Evolutionary conservation across 1,139 yeast species (phyloP).

Genomic region (Saccharomycopsis phalli): DNA sequence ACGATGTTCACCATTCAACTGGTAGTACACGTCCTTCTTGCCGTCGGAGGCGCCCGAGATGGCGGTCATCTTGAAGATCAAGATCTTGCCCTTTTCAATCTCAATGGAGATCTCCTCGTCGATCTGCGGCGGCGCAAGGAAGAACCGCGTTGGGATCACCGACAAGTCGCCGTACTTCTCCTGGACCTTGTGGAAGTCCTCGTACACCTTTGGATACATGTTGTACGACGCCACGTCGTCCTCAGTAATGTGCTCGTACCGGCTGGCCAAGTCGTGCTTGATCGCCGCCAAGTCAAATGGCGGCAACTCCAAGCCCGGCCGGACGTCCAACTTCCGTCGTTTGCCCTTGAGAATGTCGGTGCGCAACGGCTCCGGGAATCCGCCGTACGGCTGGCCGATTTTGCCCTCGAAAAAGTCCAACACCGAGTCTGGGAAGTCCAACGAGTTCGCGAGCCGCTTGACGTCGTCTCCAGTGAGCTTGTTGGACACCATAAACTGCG

Average conservation of each 20-base stretch:
- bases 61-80: slow-evolving; percentile 86
- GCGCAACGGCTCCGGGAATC: slow-evolving; percentile 98
- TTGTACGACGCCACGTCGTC: slow-evolving; percentile 89
- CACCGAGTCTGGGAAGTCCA: slow-evolving; percentile 97
- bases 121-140: slow-evolving; percentile 77
- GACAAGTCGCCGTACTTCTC: slow-evolving; percentile 88
- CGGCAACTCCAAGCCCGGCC: slow-evolving; percentile 85
- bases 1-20: slow-evolving; percentile 96
- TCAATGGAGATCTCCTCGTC: slow-evolving; percentile 86
- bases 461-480: slow-evolving; percentile 82
- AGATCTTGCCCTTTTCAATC: slow-evolving; percentile 89
- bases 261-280: slow-evolving; percentile 59
- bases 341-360: slow-evolving; percentile 74
- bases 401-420: slow-evolving; percentile 97
- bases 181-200: slow-evolving; percentile 63
- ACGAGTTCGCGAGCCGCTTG: slow-evolving; percentile 71
- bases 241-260: slow-evolving; percentile 64
- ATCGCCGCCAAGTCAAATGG: slow-evolving; percentile 73
- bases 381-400: slow-evolving; percentile 99
- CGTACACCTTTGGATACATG: slow-evolving; percentile 97
- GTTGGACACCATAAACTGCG: slow-evolving; percentile 97
- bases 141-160: slow-evolving; percentile 84
- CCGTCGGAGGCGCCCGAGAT: slow-evolving; percentile 82
- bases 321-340: slow-evolving; percentile 77
- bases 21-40: slow-evolving; percentile 92